Evolutionary conservation across 2,329 filamentous ascomycete species (phyloP), one percentile per base, ranked within the genome.

Genomic region (Emmonsiellopsis sp.): DNA sequence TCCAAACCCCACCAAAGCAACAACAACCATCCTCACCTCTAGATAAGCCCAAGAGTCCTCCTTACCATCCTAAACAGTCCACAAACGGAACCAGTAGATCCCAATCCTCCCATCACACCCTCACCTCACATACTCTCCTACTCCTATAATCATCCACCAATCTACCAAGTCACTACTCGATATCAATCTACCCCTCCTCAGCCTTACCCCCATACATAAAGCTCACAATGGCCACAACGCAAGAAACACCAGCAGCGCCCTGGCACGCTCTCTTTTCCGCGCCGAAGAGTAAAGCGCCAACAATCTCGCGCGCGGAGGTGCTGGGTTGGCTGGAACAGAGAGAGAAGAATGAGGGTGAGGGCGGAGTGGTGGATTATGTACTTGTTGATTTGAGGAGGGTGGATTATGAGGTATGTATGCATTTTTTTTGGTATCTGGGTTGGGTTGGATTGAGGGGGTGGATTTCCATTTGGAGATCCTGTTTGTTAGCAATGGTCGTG

Each of bases 321-420:
- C 58, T 74, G n/a, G 55, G 63, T 17, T 68, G 70, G 65, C 55
- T 75, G 9, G 62, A 60, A 6, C 61, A 63, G 11, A 60, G 62
- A 45, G 63, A 58, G 50, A 55, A 56, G 51, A 55, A 58, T 27
- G 21, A 27, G 21, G 21, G 21, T 27, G 21, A 27, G 1, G 65
- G 65, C 6, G 56, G 58, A 33, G 27, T 33, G 10, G 32, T 46
- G 33, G 58, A 65, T 33, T 76, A 68, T 57, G 58, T 77, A 0
- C 62, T 77, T 7, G 65, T 79, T 9, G 76, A 78, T 58, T 59
- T 79, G 31, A 71, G 76, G 40, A 65, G 73, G 13, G 68, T 60
- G 3, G 74, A 79, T 57, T 68, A 70, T 56, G 71, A 75, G 68
- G 74, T 77, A 63, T 37, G 45, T 54, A 6, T 2, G 21, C 21